phyloP scores from a whole-genome alignment of 2,329 filamentous ascomycete species.

The Apiospora marii region DNA sequence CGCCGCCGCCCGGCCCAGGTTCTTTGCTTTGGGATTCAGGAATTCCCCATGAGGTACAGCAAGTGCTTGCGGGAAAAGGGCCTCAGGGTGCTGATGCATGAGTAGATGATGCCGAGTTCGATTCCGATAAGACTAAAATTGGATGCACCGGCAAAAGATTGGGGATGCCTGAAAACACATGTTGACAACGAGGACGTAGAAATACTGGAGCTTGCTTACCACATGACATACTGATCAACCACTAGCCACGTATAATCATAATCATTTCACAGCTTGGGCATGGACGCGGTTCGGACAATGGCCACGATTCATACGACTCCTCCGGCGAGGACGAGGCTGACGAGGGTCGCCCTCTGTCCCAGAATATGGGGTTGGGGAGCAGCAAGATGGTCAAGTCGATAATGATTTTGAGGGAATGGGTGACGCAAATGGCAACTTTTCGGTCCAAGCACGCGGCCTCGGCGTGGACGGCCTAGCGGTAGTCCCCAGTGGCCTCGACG shows the following conservation, averaged over 20 bases:
- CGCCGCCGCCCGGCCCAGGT: no score
- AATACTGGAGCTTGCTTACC: neutral
- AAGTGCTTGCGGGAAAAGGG: neutral
- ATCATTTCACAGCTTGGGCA: neutral
- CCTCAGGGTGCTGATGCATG: neutral
- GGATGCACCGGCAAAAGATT: neutral
- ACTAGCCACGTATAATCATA: neutral
- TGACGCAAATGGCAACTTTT: neutral
- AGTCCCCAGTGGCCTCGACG: neutral
- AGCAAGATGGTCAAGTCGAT: constrained; percentile 23
- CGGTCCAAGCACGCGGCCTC: neutral
- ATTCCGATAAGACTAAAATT: neutral
- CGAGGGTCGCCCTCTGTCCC: constrained; percentile 14
- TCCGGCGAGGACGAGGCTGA: neutral
- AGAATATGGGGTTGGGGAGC: neutral
- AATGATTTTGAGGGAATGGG: constrained; percentile 4
- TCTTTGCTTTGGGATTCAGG: no score
- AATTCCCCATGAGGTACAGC: neutral
- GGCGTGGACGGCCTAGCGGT: neutral
- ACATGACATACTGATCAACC: neutral
- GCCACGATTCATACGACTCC: neutral
- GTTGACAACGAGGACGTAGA: no score
- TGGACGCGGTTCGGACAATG: neutral
- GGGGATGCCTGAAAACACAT: neutral
- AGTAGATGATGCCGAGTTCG: neutral